phyloP scores from a whole-genome alignment of 2,329 filamentous ascomycete species.

The Hortaea sp. region DNA sequence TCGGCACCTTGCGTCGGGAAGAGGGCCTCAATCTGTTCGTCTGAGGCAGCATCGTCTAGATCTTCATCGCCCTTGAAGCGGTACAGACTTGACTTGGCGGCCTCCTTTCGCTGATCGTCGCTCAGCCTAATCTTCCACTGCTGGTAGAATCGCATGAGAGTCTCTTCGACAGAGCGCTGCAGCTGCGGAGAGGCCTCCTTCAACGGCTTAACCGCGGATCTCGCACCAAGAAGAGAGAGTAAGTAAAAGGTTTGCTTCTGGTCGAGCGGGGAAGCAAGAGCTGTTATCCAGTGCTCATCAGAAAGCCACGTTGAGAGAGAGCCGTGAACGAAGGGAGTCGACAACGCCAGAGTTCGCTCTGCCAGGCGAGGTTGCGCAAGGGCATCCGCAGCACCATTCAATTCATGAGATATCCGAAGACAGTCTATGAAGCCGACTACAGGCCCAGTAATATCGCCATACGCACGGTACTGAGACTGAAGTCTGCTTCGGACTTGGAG shows the following conservation, averaged over 20 bases:
- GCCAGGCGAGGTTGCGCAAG: neutral
- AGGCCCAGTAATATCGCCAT: constrained; percentile 75
- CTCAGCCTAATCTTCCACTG: constrained; percentile 72
- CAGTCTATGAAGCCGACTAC: constrained; percentile 70
- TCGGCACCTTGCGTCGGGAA: constrained; percentile 53
- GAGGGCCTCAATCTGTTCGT: constrained; percentile 65
- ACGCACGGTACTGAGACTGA: constrained; percentile 59
- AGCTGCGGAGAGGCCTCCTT: constrained; percentile 7
- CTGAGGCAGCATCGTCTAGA: constrained; percentile 63
- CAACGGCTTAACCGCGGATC: constrained; percentile 8
- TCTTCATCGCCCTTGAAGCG: constrained; percentile 70
- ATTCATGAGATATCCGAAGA: constrained; percentile 35
- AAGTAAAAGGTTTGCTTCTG: constrained; percentile 15
- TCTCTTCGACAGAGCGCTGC: constrained; percentile 48
- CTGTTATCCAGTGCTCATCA: constrained; percentile 14
- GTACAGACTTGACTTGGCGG: constrained; percentile 67
- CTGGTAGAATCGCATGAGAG: constrained; percentile 63
- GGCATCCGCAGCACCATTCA: constrained; percentile 3
- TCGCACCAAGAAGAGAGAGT: constrained; percentile 12
- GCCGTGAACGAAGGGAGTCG: constrained; percentile 17
- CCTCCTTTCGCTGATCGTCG: constrained; percentile 64
- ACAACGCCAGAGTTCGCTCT: neutral
- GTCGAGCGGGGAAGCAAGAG: constrained; percentile 5
- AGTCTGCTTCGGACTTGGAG: constrained; percentile 61
- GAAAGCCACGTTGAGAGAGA: constrained; percentile 10